A percentile compares a stretch with the other conserved stretches of the same genome.
phyloP scores from a whole-genome alignment of 768 basidiomycete genomes.

The Lepiota venenata region DNA sequence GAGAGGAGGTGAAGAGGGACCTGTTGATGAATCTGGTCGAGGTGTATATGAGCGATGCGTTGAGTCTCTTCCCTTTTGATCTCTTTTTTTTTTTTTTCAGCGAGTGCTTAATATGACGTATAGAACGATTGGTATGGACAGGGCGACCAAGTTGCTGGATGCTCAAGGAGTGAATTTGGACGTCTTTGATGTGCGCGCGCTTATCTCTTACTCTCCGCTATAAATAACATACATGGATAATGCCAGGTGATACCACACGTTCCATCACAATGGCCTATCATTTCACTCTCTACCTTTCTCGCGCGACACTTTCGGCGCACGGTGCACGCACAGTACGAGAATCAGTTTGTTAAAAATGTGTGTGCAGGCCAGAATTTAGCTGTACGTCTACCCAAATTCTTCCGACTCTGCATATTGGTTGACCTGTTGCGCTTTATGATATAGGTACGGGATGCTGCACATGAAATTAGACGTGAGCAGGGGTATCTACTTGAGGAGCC shows the following conservation, averaged over 20 bases:
- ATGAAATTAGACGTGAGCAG: conserved; percentile 53
- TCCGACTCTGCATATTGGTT: neutral
- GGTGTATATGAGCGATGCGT: conserved; percentile 82
- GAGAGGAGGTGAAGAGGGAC: conserved; percentile 47
- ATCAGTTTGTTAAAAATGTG: conserved; percentile 74
- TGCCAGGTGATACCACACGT: conserved; percentile 63
- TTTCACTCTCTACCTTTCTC: conserved; percentile 71
- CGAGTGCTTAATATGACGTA: neutral
- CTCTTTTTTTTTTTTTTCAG: neutral
- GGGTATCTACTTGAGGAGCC: conserved; percentile 70
- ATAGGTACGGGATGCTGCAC: conserved; percentile 59
- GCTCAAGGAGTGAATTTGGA: conserved; percentile 81
- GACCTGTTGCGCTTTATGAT: neutral
- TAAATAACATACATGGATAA: neutral
- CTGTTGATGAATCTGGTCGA: conserved; percentile 71
- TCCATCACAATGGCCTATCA: conserved; percentile 75
- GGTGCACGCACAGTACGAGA: conserved; percentile 67
- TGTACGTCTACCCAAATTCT: conserved; percentile 27
- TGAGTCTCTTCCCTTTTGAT: conserved; percentile 15
- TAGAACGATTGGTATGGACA: conserved; percentile 51
- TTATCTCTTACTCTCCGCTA: neutral
- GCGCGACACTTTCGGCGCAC: conserved; percentile 74
- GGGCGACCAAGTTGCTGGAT: conserved; percentile 68
- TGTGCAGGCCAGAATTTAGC: conserved; percentile 78
- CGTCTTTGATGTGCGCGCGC: conserved; percentile 60